Base-by-base conservation (phyloP, 176 grass and related monocot genomes). In the Aegilops bicornis region DNA sequence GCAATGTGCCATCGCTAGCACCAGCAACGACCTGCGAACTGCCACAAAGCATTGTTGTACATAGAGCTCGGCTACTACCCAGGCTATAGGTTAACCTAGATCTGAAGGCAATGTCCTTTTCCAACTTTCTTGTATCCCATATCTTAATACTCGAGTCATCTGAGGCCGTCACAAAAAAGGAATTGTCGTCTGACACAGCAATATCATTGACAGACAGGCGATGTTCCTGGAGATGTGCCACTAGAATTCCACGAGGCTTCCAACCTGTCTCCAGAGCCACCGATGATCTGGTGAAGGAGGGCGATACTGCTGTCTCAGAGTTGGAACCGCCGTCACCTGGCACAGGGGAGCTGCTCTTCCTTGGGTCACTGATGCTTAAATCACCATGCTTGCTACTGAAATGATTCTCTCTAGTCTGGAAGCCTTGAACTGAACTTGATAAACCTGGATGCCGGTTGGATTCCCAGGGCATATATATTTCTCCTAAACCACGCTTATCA, bases 91-190 rank as follows among this genome's bases (percentile, higher is more conserved):
- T 94, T 86, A 98, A 88, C 77, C 96, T 94, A 39, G 96, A 98
- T 84, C 93, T 93, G 85, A 98, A 98, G 45, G 96, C 92, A 54
- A 98, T 96, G 73, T 96, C 96, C 85, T 96, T 98, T 89, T 98
- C 96, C 86, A 98, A 86, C 77, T 89, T 98, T 84, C 93, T 92
- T 75, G 96, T 94, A 86, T 98, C 96, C 96, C 96, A 98, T 86
- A 98, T 94, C 88, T 92, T 96, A 68, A 98, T 88, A 85, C 90
- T 98, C 9, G 91, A 96, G 77, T 98, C 96, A 36, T 98, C 93
- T 6, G 96, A 98, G 84, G 90, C 96, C 42, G 88, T 96, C 74
- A 98, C 76, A 67, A 98, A 96, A 83, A 96, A 96, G 71, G 88
- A 81, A 25, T 94, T 90, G 81, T 98, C 93, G 9, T 92, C 94